Base-by-base conservation (phyloP, 495 filamentous ascomycete genomes). In the Aspergillus steynii region DNA sequence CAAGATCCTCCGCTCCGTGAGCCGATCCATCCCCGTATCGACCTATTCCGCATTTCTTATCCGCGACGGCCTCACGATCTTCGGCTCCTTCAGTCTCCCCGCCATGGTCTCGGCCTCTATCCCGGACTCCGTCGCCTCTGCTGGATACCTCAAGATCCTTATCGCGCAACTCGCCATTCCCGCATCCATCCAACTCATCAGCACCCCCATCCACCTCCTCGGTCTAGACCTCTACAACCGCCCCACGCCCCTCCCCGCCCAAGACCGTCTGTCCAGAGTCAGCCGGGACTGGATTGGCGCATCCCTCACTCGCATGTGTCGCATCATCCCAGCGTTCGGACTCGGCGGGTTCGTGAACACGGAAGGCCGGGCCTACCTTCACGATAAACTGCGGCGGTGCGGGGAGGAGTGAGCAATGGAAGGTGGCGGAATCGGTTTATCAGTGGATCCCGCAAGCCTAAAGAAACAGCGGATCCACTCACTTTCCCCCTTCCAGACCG, bases 301-400 rank as follows among this genome's bases (percentile, higher is more conserved):
- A 63, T 84, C 84, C 15, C 74, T 82, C 29, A 89, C 91, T 58
- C 81, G 93, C 66, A 89, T 96, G 76, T 88, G 88, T 60, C 83
- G 93, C 59, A 96, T 96, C 65, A 82, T 97, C 51, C 92, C 92
- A 55, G 93, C 93, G 1, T 96, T 96, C 82, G 93, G 93, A 7
- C 78, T 96, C 29, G 93, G 93, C 0, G 92, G 92, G 1, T 91
- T 96, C 52, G 85, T 94, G 5, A 97, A 96, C 76, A 78, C 79
- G 42, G 84, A 86, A 65, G 83, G 72, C 0, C 59, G 72, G 9
- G 63, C 71, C n/a, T 72, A 68, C 56, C 56, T 75, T 51, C 72
- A 75, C 50, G 65, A 71, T 3, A 65, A 72, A 61, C 52, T 73
- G 12, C 58, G 51, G 6, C 28, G 4, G 8, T 31, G 37, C 26